Evolutionary conservation across 2,329 filamentous ascomycete species (phyloP), one percentile per base, ranked within the genome.

Genomic region (Nemania diffusa): DNA sequence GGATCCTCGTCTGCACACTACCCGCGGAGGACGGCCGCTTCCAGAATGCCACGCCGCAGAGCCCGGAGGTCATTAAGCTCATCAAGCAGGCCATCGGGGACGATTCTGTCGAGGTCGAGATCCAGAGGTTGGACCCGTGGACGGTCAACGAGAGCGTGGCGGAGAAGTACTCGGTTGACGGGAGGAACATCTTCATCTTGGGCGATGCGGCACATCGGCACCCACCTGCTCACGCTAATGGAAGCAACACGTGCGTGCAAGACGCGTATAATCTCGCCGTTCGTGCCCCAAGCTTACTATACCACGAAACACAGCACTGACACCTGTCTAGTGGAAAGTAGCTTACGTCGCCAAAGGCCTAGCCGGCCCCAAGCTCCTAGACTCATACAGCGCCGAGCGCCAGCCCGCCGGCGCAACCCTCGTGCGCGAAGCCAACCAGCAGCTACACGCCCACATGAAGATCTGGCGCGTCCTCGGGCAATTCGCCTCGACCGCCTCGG

Each of bases 81-180:
- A 34, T 78, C 74, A 3, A 78, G 20, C 77, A 84, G 29, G 78
- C 83, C 5, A 83, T 88, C 55, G 86, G 86, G 0, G 84, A 87
- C 69, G 80, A 84, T 37, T 51, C 68, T 5, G 74, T 86, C 6
- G 76, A 79, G 0, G 78, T 84, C 2, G 81, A 88, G 72, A 82
- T 90, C 53, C 62, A 88, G n/a, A 77, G 82, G 60, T 75, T 87
- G 5, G 84, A 84, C 8, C 85, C 84, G 69, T 91, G 88, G 88
- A 80, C 79, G 60, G 85, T 90, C 72, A 89, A 89, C 69, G 88
- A 90, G 74, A 86, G 81, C 5, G 84, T 89, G 0, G 88, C 88
- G 0, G 84, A 88, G 73, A 77, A 79, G 13, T 90, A 89, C 70
- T 84, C 81, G 0, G 76, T 82, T 5, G 81, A 82, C n/a, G 84